Evolutionary conservation across 805 yeast genomes (phyloP).

Genomic region (Isabelozyma gotoi): DNA sequence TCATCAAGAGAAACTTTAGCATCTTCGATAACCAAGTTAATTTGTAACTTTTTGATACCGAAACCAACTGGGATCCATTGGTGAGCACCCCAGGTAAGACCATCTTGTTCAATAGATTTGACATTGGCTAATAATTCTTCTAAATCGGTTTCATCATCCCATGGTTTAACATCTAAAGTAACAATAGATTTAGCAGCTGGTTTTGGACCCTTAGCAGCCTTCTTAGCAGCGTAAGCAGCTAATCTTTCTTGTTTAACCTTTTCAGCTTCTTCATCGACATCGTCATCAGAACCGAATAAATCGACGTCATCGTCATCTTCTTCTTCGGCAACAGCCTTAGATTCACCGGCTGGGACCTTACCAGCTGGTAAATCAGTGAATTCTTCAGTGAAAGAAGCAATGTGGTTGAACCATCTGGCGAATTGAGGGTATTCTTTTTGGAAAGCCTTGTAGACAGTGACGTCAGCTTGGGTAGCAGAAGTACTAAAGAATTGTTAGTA

Average conservation of each 20-base stretch:
- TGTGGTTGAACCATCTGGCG: constrained; percentile 98
- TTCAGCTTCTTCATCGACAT: constrained; percentile 96
- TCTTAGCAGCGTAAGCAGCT: constrained; percentile 96
- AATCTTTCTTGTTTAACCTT: constrained; percentile 95
- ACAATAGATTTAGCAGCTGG: constrained; percentile 98
- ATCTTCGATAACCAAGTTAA: constrained; percentile 97
- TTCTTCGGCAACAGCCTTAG: constrained; percentile 53
- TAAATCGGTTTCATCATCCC: constrained; percentile 99
- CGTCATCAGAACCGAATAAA: constrained; percentile 91
- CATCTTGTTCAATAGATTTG: constrained; percentile 82
- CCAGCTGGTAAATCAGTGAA: constrained; percentile 82
- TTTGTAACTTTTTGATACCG: constrained; percentile 99
- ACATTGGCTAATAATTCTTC: constrained; percentile 85
- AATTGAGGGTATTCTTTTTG: constrained; percentile 89
- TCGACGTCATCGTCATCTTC: constrained; percentile 91
- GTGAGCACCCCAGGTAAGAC: constrained; percentile 98
- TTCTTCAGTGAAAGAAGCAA: constrained; percentile 88
- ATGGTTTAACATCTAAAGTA: constrained; percentile 97
- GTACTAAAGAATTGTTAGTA: constrained; percentile 52
- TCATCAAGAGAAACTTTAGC: constrained; percentile 92
- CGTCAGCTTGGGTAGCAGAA: constrained; percentile 95
- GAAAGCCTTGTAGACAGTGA: constrained; percentile 90
- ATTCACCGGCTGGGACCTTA: constrained; percentile 55
- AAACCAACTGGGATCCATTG: constrained; percentile 96
- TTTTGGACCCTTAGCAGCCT: constrained; percentile 96